Conservation (phyloP, 805 yeast species). For the Candida vartiovaarae region DNA sequence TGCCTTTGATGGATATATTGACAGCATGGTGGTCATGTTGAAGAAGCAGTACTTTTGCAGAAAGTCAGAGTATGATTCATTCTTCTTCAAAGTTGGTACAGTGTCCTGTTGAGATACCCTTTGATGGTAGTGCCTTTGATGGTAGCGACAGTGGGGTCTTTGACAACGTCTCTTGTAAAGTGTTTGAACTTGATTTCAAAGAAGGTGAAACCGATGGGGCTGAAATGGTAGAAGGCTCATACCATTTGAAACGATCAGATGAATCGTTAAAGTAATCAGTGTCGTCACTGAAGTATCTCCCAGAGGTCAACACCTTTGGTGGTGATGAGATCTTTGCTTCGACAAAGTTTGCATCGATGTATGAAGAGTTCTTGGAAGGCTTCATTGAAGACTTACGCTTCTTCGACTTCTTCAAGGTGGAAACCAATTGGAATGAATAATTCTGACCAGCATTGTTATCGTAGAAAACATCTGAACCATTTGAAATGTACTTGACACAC, state of each 20-base stretch:
- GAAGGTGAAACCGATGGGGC: slow-evolving; percentile 7
- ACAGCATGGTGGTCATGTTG: no score
- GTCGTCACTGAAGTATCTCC: slow-evolving; percentile 23
- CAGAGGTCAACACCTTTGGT: slow-evolving; percentile 14
- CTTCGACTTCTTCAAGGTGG: slow-evolving; percentile 6
- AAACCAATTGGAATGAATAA: slow-evolving; percentile 28
- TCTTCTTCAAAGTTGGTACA: neutral
- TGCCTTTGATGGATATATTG: no score
- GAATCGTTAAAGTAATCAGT: slow-evolving; percentile 22
- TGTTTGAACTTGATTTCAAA: slow-evolving; percentile 3
- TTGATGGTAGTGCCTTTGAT: no score
- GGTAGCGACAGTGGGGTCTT: neutral
- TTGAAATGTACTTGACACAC: slow-evolving; percentile 33
- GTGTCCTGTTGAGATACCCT: no score
- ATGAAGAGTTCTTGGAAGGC: slow-evolving; percentile 4
- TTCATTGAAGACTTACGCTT: neutral
- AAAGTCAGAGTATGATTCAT: slow-evolving; percentile 17
- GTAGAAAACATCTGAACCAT: slow-evolving; percentile 27
- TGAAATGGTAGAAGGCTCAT: slow-evolving; percentile 4
- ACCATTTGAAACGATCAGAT: slow-evolving; percentile 9
- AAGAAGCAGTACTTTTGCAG: slow-evolving; percentile 23
- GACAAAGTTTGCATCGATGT: slow-evolving; percentile 11
- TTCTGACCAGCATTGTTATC: slow-evolving; percentile 34
- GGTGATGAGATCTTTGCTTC: slow-evolving; percentile 8
- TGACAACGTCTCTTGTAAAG: slow-evolving; percentile 2